Evolutionary conservation across 148 eudicot genomes (phyloP).

Genomic region (Fallopia convolvulus): DNA sequence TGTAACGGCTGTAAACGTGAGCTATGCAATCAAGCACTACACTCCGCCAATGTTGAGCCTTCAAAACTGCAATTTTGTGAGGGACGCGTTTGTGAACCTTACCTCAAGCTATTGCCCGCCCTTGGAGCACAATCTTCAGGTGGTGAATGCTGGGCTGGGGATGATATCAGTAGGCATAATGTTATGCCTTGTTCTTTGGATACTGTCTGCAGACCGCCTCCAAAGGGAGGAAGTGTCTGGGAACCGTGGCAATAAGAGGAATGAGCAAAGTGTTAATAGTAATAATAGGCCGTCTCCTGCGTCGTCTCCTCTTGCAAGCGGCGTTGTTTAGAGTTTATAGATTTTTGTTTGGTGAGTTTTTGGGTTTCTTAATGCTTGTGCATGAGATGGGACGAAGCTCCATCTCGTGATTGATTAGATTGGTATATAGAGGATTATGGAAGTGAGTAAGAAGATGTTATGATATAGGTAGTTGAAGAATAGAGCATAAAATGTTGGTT

Average conservation of each 20-base stretch:
- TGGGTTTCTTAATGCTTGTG: background rate
- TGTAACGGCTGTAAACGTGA: slow-evolving; percentile 60
- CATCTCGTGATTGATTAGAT: background rate
- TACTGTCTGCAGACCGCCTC: slow-evolving; percentile 92
- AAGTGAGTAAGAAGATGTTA: background rate
- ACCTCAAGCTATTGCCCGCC: slow-evolving; percentile 58
- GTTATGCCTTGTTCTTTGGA: slow-evolving; percentile 85
- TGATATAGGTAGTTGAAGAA: background rate
- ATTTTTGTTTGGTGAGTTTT: background rate
- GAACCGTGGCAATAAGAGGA: background rate
- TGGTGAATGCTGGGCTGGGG: slow-evolving; percentile 61
- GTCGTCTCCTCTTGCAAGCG: background rate
- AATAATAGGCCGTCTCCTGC: background rate
- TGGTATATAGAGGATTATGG: slow-evolving; percentile 2
- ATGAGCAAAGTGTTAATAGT: background rate
- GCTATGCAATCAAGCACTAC: slow-evolving; percentile 68
- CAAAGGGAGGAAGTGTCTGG: slow-evolving; percentile 82
- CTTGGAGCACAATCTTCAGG: slow-evolving; percentile 48
- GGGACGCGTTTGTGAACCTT: slow-evolving; percentile 59
- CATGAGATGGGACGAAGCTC: background rate
- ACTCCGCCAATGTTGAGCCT: slow-evolving; percentile 70
- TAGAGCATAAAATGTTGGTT: background rate
- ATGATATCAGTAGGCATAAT: slow-evolving; percentile 77
- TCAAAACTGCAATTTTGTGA: slow-evolving; percentile 79
- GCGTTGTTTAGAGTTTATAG: background rate